A percentile compares a stretch with the other conserved stretches of the same genome.
Conservation (phyloP, 306 rosid species). For the Comarum palustre region DNA sequence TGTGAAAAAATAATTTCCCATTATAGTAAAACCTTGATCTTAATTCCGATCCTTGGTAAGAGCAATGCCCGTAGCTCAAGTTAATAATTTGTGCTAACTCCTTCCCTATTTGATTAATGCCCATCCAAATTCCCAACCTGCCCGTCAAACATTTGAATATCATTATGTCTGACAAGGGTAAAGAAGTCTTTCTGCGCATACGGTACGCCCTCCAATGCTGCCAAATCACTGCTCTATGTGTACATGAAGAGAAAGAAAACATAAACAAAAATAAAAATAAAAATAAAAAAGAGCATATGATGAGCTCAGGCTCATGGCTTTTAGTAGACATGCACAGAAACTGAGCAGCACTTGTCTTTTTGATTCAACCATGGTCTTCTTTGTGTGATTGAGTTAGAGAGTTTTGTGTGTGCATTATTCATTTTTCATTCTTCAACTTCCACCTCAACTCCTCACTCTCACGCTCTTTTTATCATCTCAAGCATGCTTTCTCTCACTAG, state of each 20-base stretch:
- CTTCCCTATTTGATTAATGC: slow-evolving; percentile 14
- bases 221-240: slow-evolving; percentile 19
- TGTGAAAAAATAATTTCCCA: slow-evolving; percentile 12
- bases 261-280: not conserved
- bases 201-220: slow-evolving; percentile 23
- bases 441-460: not conserved
- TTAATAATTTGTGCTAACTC: not conserved
- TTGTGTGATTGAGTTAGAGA: slow-evolving; percentile 21
- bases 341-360: slow-evolving; percentile 22
- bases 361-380: not conserved
- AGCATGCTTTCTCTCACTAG: slow-evolving; percentile 31
- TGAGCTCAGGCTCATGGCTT: slow-evolving; percentile 30
- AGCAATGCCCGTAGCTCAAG: slow-evolving; percentile 10
- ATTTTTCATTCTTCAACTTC: not conserved
- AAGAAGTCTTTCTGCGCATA: not conserved
- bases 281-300: slow-evolving; percentile 22
- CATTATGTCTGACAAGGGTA: not conserved
- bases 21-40: not conserved
- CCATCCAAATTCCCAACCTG: not conserved
- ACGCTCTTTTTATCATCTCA: slow-evolving; percentile 3
- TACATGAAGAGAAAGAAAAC: not conserved
- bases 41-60: slow-evolving; percentile 22
- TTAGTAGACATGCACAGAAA: slow-evolving; percentile 23
- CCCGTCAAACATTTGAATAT: not conserved
- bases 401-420: not conserved